Evolutionary conservation across 306 rosid species (phyloP), one percentile per base, ranked within the genome.

Genomic region (Arachis hypogaea): DNA sequence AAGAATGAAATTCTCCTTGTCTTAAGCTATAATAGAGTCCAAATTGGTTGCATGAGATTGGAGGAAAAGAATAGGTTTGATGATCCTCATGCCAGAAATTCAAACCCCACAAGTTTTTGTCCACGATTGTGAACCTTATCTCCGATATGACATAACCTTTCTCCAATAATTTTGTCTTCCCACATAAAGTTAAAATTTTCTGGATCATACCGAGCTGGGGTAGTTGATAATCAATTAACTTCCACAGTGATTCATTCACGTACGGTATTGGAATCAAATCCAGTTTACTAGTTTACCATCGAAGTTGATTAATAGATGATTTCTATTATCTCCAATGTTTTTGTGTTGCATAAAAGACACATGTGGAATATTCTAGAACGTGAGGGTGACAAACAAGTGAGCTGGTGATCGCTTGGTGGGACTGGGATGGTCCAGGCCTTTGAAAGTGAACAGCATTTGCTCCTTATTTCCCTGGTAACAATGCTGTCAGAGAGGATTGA

Each of bases 1-100:
- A 69, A 71, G 60, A 46, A 67, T 7, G 57, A 81, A 81, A 77
- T 82, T 83, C 72, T 71, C 58, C 50, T 56, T 68, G 87, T 85
- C 97, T 89, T 85, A 46, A 70, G 68, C 79, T 69, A 60, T 47
- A 84, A 87, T 78, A 87, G 84, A 87, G 84, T 84, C 86, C 84
- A 83, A 80, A 62, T 33, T 62, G 72, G 54, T 77, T 80, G 83
- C 72, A 77, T 81, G 88, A 72, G 40, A 33, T 2, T 29, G 65
- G 5, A 28, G 36, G 38, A 52, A 60, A 58, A 33, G 58, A 7
- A 64, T 47, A 9, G 9, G 55, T 40, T n/a, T 50, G 7, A 28
- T 68, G 55, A 73, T 68, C 66, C 73, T 68, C 59, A 11, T 43
- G 45, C 12, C 7, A 47, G 6, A 45, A 69, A 38, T 71, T 80